Conservation (phyloP, 2,329 filamentous ascomycete genomes). For the Cucurbitaria berberidis region DNA sequence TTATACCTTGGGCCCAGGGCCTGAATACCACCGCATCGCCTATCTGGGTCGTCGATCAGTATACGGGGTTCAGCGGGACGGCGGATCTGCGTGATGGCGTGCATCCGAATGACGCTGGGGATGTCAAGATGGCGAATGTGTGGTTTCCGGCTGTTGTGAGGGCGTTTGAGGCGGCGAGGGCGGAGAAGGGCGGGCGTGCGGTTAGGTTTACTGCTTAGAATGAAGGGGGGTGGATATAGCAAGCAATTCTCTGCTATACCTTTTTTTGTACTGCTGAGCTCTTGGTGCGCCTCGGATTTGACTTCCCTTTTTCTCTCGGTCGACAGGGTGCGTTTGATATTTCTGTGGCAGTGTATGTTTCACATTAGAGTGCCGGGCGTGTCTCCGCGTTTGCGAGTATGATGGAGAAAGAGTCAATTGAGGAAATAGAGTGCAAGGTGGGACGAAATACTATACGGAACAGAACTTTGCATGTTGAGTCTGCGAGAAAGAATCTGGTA, state of each 20-base stretch:
- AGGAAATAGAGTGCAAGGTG: too few species aligned
- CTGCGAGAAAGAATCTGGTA: too few species aligned
- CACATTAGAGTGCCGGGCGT: too few species aligned
- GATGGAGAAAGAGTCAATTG: too few species aligned
- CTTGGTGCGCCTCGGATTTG: too few species aligned
- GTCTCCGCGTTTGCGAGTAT: too few species aligned
- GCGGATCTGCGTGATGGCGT: constrained; percentile 49
- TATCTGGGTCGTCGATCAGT: constrained; percentile 54
- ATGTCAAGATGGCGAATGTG: constrained; percentile 50
- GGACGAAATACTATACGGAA: too few species aligned
- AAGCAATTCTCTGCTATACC: too few species aligned
- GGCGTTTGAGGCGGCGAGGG: constrained; percentile 31
- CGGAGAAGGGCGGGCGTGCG: constrained; percentile 14
- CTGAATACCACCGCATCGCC: constrained; percentile 50
- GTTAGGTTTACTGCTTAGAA: constrained; percentile 3
- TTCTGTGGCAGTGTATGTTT: too few species aligned
- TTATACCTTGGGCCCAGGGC: constrained; percentile 48
- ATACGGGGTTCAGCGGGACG: constrained; percentile 45
- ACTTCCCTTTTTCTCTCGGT: too few species aligned
- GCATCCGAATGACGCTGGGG: constrained; percentile 50
- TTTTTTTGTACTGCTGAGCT: not conserved
- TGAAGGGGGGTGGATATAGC: not conserved
- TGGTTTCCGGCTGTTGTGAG: constrained; percentile 39
- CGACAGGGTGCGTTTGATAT: too few species aligned
- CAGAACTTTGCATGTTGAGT: too few species aligned